phyloP scores from a whole-genome alignment of 2,329 filamentous ascomycete genomes.

The Claviceps maximensis region DNA sequence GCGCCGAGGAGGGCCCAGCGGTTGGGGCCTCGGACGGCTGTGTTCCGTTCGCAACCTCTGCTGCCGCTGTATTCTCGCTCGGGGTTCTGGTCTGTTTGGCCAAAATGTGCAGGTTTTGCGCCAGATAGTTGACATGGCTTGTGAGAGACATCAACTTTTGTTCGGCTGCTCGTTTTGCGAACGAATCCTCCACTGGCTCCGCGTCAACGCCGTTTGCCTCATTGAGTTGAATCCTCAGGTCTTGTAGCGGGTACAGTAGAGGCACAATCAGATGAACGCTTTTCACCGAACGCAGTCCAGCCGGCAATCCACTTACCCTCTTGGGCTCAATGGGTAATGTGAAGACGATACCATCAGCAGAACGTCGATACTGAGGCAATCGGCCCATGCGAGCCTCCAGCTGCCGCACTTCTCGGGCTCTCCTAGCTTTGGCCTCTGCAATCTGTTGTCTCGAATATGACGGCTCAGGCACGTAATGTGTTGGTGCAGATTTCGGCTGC shows the following conservation, averaged over 20 bases:
- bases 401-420: constrained; percentile 55
- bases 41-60: background rate
- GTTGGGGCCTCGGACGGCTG: constrained; percentile 4
- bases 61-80: constrained; percentile 7
- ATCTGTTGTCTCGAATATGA: constrained; percentile 47
- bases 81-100: constrained; percentile 37
- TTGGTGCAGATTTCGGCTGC: constrained; percentile 7
- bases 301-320: constrained; percentile 46
- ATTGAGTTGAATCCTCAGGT: constrained; percentile 51
- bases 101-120: constrained; percentile 55
- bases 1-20: constrained; percentile 6
- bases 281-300: constrained; percentile 45
- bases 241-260: constrained; percentile 56
- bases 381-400: constrained; percentile 63
- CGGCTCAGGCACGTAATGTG: constrained; percentile 28
- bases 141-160: constrained; percentile 51
- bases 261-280: constrained; percentile 58
- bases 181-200: constrained; percentile 50
- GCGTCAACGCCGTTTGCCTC: constrained; percentile 48
- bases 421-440: constrained; percentile 45
- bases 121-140: constrained; percentile 62
- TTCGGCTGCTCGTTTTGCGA: constrained; percentile 42
- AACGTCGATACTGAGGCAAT: constrained; percentile 52
- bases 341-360: constrained; percentile 56
- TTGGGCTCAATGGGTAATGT: constrained; percentile 57